Conservation (phyloP, 2,329 filamentous ascomycete species). For the Fusarium zealandicum region DNA sequence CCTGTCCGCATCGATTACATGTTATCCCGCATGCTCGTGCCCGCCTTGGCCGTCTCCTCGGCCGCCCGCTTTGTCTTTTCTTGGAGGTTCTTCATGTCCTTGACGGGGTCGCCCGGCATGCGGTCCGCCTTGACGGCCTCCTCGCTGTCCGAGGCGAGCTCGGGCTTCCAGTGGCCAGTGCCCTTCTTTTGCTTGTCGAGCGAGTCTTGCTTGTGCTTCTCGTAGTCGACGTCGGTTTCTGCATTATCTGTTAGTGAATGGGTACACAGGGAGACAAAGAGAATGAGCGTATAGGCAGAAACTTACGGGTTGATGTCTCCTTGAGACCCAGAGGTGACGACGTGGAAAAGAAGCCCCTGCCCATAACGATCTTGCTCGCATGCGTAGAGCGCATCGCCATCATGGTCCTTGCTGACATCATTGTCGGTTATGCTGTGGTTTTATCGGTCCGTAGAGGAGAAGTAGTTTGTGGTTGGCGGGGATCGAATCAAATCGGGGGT, state of each 20-base stretch:
- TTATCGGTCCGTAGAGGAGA: background rate
- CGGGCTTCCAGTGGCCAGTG: slow-evolving; percentile 77
- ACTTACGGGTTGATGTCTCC: slow-evolving; percentile 49
- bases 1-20: too few relatives aligned
- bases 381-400: slow-evolving; percentile 37
- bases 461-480: too few relatives aligned
- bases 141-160: slow-evolving; percentile 81
- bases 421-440: slow-evolving; percentile 5
- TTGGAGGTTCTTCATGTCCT: slow-evolving; percentile 59
- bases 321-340: slow-evolving; percentile 45
- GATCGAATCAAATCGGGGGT: background rate
- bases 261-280: background rate
- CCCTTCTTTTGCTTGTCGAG: slow-evolving; percentile 73
- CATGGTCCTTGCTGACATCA: slow-evolving; percentile 37
- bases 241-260: slow-evolving; percentile 1
- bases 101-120: slow-evolving; percentile 38
- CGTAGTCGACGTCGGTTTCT: slow-evolving; percentile 53
- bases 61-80: slow-evolving; percentile 64
- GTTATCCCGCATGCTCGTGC: slow-evolving; percentile 57
- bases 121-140: slow-evolving; percentile 76
- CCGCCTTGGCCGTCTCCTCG: slow-evolving; percentile 54
- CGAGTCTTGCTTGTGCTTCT: slow-evolving; percentile 67
- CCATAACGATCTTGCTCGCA: slow-evolving; percentile 31
- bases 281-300: background rate
- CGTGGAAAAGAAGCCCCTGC: slow-evolving; percentile 42